Evolutionary conservation across 495 filamentous ascomycete species (phyloP), one percentile per base, ranked within the genome.

Genomic region (Chaetomidium leptoderma): DNA sequence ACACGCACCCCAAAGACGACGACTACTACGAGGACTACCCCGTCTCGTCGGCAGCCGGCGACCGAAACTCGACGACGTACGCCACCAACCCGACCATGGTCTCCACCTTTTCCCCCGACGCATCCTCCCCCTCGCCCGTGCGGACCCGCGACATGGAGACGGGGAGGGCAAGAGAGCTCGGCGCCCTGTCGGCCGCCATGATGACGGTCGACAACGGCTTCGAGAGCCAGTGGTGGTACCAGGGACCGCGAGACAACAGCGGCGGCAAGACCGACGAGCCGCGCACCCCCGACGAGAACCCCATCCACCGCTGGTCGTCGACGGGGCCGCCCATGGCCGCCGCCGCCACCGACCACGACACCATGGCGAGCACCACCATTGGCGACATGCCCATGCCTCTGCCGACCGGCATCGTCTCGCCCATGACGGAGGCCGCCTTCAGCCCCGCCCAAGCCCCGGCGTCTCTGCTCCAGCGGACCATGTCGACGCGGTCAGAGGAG

Each of bases 121-220:
- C 58, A 11, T 27, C 49, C 14, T 17, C 50, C 53, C 40, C 36
- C 8, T 21, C 55, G n/a, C 13, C 55, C 21, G 23, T 16, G 26
- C n/a, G 9, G 6, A 7, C 24, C 23, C 55, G 55, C 26, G 55
- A 57, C 37, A 0, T 42, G 0, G 55, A 57, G 19, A 60, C 62
- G 0, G 66, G 72, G 27, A 37, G 67, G 27, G 61, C 59, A 19
- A 62, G 68, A 24, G 76, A 82, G 21, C 68, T 80, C 27, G 77
- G 74, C 52, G 73, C 76, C 1, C 64, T 82, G 16, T 76, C 76
- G 17, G 71, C 71, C 26, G 79, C 79, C 26, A 78, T 82, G 78
- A 76, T 82, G 72, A 81, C 79, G 5, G 77, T 82, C 8, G 79
- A 80, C 59, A 77, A 78, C 53, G 76, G 76, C 11, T 78, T 79